Percentiles rank a stretch among this genome's conserved stretches.
Conservation (phyloP, 805 yeast genomes). For the Monosporozyma unispora region DNA sequence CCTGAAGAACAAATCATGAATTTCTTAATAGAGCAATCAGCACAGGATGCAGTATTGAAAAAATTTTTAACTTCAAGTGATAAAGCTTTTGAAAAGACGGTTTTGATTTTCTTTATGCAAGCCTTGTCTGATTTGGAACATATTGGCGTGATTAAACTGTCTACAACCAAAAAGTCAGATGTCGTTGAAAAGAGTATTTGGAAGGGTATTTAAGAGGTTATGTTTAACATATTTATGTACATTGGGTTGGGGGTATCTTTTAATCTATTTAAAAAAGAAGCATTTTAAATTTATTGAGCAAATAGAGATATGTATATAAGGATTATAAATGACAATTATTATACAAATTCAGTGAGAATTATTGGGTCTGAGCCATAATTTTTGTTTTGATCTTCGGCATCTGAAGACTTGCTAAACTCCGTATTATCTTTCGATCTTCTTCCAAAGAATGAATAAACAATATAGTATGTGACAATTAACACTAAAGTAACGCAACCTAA, state of each 20-base stretch:
- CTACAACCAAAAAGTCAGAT: constrained; percentile 30
- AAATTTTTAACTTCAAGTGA: constrained; percentile 14
- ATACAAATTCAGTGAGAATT: neutral
- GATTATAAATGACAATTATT: no score
- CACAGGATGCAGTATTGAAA: constrained; percentile 20
- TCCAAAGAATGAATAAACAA: neutral
- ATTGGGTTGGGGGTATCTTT: no score
- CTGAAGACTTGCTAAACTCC: neutral
- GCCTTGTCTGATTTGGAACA: constrained; percentile 60
- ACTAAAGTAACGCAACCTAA: neutral
- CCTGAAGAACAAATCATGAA: constrained; percentile 24
- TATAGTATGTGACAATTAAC: neutral
- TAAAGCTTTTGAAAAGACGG: constrained; percentile 50
- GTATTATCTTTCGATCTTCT: neutral
- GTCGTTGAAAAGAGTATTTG: constrained; percentile 27
- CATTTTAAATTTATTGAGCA: no score
- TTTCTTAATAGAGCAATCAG: constrained; percentile 21
- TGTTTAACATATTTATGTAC: no score
- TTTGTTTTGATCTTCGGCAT: neutral
- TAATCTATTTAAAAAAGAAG: no score
- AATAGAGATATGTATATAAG: no score
- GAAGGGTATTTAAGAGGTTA: constrained; percentile 29
- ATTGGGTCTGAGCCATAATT: neutral
- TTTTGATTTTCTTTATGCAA: constrained; percentile 67
- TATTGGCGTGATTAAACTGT: constrained; percentile 61